phyloP scores from a whole-genome alignment of 225 moss, liverwort and hornwort species.

The Physcomitrium patens region DNA sequence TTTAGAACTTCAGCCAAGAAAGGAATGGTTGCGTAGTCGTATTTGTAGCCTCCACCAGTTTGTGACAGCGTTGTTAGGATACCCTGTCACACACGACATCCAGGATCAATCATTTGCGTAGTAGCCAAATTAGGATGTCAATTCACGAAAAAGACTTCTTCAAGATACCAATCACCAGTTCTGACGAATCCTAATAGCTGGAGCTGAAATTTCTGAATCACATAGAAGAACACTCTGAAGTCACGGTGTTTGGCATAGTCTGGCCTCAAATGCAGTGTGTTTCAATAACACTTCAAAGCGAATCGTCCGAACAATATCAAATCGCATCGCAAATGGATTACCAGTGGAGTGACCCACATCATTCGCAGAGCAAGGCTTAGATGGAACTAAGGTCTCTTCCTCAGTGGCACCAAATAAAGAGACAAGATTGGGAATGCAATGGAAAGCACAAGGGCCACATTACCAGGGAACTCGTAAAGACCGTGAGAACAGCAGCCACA shows the following conservation, averaged over 20 bases:
- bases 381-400: background rate
- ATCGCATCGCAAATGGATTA: no score
- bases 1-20: constrained; percentile 82
- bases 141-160: no score
- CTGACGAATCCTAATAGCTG: background rate
- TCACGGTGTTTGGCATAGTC: no score
- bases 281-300: no score
- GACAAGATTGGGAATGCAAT: background rate
- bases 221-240: no score
- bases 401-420: background rate
- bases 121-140: background rate
- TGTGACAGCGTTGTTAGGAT: constrained; percentile 90
- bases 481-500: constrained; percentile 66
- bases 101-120: background rate
- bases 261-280: no score
- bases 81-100: constrained; percentile 49
- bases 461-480: constrained; percentile 91
- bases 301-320: no score
- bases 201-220: background rate
- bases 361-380: no score
- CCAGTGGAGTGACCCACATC: no score
- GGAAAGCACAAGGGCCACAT: no score
- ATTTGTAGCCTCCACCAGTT: constrained; percentile 64
- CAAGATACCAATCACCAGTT: background rate
- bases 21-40: constrained; percentile 88